These are phyloP conservation scores for Canavalia ensiformis DNA, from an alignment of 306 rosid species.

Conservation along the genomic window DNA sequence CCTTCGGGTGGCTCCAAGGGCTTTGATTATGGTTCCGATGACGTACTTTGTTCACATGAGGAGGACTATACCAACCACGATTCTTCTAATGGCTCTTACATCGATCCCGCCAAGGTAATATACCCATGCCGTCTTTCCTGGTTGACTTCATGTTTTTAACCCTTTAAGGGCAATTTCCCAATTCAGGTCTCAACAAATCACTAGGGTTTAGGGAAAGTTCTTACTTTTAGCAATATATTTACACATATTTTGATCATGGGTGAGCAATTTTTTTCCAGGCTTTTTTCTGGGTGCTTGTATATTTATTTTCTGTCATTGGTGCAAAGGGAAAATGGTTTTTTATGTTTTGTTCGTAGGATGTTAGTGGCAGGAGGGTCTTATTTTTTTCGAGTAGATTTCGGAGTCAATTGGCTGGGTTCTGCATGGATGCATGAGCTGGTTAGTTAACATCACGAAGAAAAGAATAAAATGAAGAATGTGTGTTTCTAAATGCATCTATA, in stretches of 20 bases:
- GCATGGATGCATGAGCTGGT: background rate
- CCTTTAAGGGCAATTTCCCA: constrained; percentile 2
- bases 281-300: background rate
- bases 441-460: background rate
- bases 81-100: constrained; percentile 63
- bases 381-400: background rate
- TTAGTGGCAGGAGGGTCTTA: background rate
- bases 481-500: background rate
- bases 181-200: constrained; percentile 21
- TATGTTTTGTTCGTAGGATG: background rate
- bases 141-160: constrained; percentile 20
- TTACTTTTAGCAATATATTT: constrained; percentile 20
- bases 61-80: constrained; percentile 60
- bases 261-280: background rate
- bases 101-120: constrained; percentile 74
- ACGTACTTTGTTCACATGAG: constrained; percentile 74
- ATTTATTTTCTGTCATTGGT: background rate
- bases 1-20: constrained; percentile 68
- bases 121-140: background rate
- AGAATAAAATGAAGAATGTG: background rate
- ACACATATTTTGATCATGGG: background rate
- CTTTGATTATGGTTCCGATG: constrained; percentile 73
- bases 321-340: background rate
- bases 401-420: background rate
- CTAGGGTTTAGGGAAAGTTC: constrained; percentile 47